phyloP scores from a whole-genome alignment of 2,329 filamentous ascomycete species.

The Cercospora sp. region DNA sequence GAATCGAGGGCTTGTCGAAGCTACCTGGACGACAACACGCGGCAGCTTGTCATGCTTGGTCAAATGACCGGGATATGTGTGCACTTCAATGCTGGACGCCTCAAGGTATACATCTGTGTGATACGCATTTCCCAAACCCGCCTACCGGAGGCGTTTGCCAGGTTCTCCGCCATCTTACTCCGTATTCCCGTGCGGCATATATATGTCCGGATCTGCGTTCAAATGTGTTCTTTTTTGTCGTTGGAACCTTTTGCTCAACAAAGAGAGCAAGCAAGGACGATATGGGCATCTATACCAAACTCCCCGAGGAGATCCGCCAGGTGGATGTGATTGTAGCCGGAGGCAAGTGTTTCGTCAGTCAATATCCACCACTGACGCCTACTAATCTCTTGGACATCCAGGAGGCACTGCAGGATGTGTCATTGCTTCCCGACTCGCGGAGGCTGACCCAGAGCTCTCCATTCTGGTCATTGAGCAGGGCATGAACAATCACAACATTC shows the following conservation, averaged over 20 bases:
- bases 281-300: slow-evolving; percentile 38
- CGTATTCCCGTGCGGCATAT: slow-evolving; percentile 5
- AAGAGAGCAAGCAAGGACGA: neutral
- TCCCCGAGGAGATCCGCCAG: slow-evolving; percentile 45
- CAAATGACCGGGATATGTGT: neutral
- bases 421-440: slow-evolving; percentile 54
- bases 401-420: slow-evolving; percentile 55
- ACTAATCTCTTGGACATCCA: slow-evolving; percentile 19
- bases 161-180: slow-evolving; percentile 8
- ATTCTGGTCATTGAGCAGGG: slow-evolving; percentile 58
- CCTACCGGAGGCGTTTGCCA: neutral
- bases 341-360: slow-evolving; percentile 36
- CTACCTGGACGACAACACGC: neutral
- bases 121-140: neutral
- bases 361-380: neutral
- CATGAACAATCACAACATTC: slow-evolving; percentile 54
- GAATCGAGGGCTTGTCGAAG: neutral
- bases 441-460: slow-evolving; percentile 53
- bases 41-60: neutral
- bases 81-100: neutral
- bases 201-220: neutral
- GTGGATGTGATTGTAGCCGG: slow-evolving; percentile 57
- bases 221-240: too few relatives aligned
- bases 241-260: neutral
- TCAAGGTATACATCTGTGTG: neutral